phyloP scores from a whole-genome alignment of 768 basidiomycete species.

The Boletus tomentosulus region DNA sequence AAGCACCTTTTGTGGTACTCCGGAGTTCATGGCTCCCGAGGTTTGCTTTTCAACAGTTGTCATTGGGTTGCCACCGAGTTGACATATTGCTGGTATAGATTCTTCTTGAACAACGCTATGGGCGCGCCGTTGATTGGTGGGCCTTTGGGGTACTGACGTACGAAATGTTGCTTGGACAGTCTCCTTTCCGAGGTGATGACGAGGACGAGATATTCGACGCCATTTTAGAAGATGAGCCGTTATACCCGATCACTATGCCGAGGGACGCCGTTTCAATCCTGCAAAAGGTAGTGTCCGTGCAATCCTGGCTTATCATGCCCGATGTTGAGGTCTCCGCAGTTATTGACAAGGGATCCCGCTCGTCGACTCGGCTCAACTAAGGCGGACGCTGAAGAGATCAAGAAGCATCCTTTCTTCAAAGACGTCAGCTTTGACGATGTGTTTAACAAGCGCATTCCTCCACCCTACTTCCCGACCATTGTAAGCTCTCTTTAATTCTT shows the following conservation, averaged over 20 bases:
- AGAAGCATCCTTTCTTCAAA: constrained; percentile 97
- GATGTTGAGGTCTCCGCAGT: constrained; percentile 39
- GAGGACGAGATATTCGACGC: constrained; percentile 99
- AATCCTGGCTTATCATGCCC: neutral
- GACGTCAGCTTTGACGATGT: constrained; percentile 97
- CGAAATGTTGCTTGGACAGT: constrained; percentile 98
- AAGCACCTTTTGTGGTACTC: constrained; percentile 98
- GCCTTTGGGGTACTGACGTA: constrained; percentile 98
- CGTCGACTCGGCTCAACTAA: constrained; percentile 90
- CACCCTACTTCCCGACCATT: constrained; percentile 95
- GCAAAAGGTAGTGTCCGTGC: constrained; percentile 63
- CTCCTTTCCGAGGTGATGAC: constrained; percentile 98
- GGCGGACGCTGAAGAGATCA: constrained; percentile 95
- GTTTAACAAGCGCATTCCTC: constrained; percentile 93
- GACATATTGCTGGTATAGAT: constrained; percentile 53
- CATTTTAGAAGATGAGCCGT: constrained; percentile 94
- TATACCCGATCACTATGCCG: constrained; percentile 99
- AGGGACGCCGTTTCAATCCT: constrained; percentile 93
- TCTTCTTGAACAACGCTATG: constrained; percentile 97
- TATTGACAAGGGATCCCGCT: constrained; percentile 86
- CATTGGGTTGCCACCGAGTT: neutral
- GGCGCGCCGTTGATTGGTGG: constrained; percentile 99
- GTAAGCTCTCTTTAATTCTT: constrained; percentile 43
- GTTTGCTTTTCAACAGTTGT: constrained; percentile 39
- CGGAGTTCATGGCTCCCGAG: constrained; percentile 99